Conservation (phyloP, 345 rosid species). For the Pseudoturritis turrita region DNA sequence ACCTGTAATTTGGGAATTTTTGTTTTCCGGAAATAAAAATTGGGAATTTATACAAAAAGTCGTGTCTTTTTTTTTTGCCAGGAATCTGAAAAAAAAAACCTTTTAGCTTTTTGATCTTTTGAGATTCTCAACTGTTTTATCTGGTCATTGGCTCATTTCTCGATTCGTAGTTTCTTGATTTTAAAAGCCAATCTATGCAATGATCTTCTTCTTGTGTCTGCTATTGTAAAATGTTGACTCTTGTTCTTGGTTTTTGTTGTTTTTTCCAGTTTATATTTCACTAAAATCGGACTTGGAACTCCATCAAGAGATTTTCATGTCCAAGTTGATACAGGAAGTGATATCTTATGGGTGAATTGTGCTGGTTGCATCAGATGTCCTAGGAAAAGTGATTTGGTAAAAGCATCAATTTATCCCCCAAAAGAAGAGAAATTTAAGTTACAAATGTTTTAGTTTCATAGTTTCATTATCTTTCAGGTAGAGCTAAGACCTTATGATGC, state of each 20-base stretch:
- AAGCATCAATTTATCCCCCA: constrained; percentile 15
- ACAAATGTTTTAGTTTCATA: not conserved
- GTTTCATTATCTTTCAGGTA: constrained; percentile 40
- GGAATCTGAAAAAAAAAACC: constrained; percentile 7
- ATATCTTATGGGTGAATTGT: constrained; percentile 91
- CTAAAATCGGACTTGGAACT: constrained; percentile 71
- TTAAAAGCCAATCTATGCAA: not conserved
- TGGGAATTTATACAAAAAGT: not conserved
- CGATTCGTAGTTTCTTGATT: not conserved
- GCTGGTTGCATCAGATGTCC: constrained; percentile 74
- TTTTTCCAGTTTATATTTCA: constrained; percentile 63
- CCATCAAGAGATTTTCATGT: constrained; percentile 74
- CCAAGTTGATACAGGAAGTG: constrained; percentile 97
- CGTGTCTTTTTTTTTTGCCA: not conserved
- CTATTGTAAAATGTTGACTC: constrained; percentile 8
- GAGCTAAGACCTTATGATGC: constrained; percentile 54
- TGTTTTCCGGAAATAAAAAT: not conserved
- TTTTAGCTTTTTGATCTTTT: constrained; percentile 5
- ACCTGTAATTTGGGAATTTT: not conserved
- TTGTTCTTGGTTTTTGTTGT: constrained; percentile 6
- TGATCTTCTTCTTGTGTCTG: not conserved
- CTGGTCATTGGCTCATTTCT: not conserved
- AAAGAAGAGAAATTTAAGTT: not conserved
- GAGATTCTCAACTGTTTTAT: constrained; percentile 13
- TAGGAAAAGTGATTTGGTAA: constrained; percentile 68